Conservation (phyloP, 345 rosid genomes). For the Pistacia integerrima region DNA sequence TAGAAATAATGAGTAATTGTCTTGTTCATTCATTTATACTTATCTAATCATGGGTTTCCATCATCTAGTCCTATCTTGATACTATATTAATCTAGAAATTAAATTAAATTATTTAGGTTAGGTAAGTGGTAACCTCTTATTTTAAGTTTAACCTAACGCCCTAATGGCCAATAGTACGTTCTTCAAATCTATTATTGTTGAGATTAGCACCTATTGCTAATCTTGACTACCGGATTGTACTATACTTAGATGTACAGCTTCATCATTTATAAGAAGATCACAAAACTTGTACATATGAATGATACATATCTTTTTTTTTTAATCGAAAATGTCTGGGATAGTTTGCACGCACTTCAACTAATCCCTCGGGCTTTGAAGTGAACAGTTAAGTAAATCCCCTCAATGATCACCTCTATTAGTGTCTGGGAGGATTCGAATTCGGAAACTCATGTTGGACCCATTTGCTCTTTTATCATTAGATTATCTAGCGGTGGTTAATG, state of each 20-base stretch:
- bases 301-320: too few relatives aligned
- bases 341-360: too few relatives aligned
- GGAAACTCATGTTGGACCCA: too few relatives aligned
- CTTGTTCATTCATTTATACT: background rate
- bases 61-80: background rate
- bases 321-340: too few relatives aligned
- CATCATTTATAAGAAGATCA: too few relatives aligned
- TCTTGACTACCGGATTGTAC: background rate
- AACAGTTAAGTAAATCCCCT: too few relatives aligned
- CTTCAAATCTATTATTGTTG: background rate
- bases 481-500: too few relatives aligned
- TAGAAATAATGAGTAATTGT: background rate
- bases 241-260: background rate
- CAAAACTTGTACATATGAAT: too few relatives aligned
- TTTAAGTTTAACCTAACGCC: conserved; percentile 18
- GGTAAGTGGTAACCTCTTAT: conserved; percentile 3
- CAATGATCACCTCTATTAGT: too few relatives aligned
- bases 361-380: too few relatives aligned
- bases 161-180: background rate
- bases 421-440: too few relatives aligned
- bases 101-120: conserved; percentile 1
- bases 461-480: too few relatives aligned
- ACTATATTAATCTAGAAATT: background rate
- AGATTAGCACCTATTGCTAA: background rate
- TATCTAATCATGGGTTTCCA: background rate